Evolutionary conservation across 2,329 filamentous ascomycete genomes (phyloP).

Genomic region (Didymella pomorum): DNA sequence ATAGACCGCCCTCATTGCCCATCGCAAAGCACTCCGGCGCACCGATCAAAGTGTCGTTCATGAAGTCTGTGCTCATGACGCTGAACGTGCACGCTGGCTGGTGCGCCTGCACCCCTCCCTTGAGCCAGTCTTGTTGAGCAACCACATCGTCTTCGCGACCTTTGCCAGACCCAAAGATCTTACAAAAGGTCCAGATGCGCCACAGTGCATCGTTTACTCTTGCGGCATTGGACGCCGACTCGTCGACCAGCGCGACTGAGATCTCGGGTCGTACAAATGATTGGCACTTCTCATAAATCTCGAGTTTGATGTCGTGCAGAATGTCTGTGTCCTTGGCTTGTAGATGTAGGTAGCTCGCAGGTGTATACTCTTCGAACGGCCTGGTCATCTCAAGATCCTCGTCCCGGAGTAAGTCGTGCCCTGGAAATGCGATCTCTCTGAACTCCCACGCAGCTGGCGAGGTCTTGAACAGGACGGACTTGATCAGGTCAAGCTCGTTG

Average conservation of each 20-base stretch:
- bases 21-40: slow-evolving; percentile 65
- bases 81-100: slow-evolving; percentile 56
- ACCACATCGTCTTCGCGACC: slow-evolving; percentile 66
- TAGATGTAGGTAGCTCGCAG: slow-evolving; percentile 60
- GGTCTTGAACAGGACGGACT: slow-evolving; percentile 59
- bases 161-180: slow-evolving; percentile 67
- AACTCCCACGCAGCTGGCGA: slow-evolving; percentile 68
- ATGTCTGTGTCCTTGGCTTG: slow-evolving; percentile 63
- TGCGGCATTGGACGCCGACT: slow-evolving; percentile 55
- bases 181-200: slow-evolving; percentile 72
- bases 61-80: slow-evolving; percentile 60
- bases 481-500: slow-evolving; percentile 63
- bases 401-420: slow-evolving; percentile 53
- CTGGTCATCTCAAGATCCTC: slow-evolving; percentile 55
- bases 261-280: slow-evolving; percentile 66
- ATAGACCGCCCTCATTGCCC: slow-evolving; percentile 64
- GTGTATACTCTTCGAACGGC: slow-evolving; percentile 62
- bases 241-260: slow-evolving; percentile 60
- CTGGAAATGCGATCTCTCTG: slow-evolving; percentile 64
- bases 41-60: slow-evolving; percentile 63
- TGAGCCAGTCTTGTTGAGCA: slow-evolving; percentile 70
- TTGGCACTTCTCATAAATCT: slow-evolving; percentile 64
- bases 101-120: slow-evolving; percentile 62
- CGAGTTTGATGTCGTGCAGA: slow-evolving; percentile 62
- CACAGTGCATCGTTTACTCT: slow-evolving; percentile 69